Evolutionary conservation across 2,329 filamentous ascomycete species (phyloP), one percentile per base, ranked within the genome.

Genomic region (Colletotrichum sp.): DNA sequence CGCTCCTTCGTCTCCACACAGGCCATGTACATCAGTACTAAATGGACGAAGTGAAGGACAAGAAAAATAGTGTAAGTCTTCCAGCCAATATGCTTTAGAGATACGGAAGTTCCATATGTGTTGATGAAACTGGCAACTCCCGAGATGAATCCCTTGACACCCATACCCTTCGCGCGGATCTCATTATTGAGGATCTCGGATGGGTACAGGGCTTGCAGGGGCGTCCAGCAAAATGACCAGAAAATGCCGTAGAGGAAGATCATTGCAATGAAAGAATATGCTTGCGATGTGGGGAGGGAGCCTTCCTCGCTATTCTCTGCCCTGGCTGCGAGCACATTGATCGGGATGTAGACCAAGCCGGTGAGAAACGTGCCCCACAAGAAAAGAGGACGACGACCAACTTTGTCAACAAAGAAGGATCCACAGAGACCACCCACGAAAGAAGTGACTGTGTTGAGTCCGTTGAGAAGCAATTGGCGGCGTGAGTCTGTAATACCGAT

Each of bases 1-100:
- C 87, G 86, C 22, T 88, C 89, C 68, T 85, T 86, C 16, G 89
- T 91, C 81, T 91, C 89, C 58, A 89, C 78, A 7, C 73, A 77
- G 0, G 74, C 78, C 56, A 60, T 39, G 43, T 75, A 78, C 75
- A 79, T 77, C 6, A 79, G 58, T 6, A 55, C 70, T 12, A 76
- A 69, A 69, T 79, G 77, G 5, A 79, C 34, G 22, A 79, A 86
- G 78, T 86, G 87, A 74, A 88, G 83, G 79, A 86, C 84, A 76
- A 83, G 85, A 67, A 88, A 82, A 78, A 86, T 85, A 36, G 85
- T 84, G 77, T 86, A 87, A 66, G 88, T 83, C 78, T 87, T 85
- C 83, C 85, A 87, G n/a, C 77, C 78, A 22, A 87, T 81, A 61
- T 85, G 80, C 15, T 85, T 79, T 77, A 87, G 85, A 8, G 85